A percentile compares a stretch with the other conserved stretches of the same genome.
These are phyloP conservation scores for Erysimum cheiri DNA, from an alignment of 441 rosid species.

Conservation along the genomic window DNA sequence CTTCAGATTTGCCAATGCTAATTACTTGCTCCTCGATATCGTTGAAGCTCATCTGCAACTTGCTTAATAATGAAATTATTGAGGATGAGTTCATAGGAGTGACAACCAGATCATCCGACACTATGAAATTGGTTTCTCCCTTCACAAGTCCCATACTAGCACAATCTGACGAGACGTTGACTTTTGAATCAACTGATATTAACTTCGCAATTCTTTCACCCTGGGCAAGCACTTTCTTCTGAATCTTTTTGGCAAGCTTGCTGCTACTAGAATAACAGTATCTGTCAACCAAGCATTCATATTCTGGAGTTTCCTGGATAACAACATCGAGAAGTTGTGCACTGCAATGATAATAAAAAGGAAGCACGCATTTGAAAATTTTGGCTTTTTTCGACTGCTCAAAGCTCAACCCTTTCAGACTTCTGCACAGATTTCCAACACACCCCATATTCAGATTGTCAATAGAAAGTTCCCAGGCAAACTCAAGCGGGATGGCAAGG, in stretches of 20 bases:
- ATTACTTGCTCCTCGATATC: conserved; percentile 37
- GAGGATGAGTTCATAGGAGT: conserved; percentile 38
- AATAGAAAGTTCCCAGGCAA: conserved; percentile 15
- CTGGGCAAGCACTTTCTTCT: not conserved
- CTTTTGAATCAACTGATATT: not conserved
- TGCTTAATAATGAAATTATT: conserved; percentile 19
- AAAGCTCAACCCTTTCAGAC: conserved; percentile 21
- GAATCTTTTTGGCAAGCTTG: not conserved
- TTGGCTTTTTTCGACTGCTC: not conserved
- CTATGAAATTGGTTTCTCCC: conserved; percentile 27
- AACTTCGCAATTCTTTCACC: conserved; percentile 3
- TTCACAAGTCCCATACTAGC: conserved; percentile 25
- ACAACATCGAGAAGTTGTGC: conserved; percentile 12
- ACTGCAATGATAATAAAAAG: not conserved
- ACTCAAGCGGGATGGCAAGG: conserved; percentile 32
- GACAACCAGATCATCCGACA: conserved; percentile 35
- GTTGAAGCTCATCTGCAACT: conserved; percentile 23
- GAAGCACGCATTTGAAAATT: not conserved
- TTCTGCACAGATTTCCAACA: conserved; percentile 24
- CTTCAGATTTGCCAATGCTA: conserved; percentile 34
- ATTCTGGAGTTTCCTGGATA: not conserved
- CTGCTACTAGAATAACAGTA: not conserved
- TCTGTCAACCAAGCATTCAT: not conserved
- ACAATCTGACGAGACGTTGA: not conserved
- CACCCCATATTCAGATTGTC: conserved; percentile 14